Evolutionary conservation across 1,139 yeast genomes (phyloP), one percentile per base, ranked within the genome.

Genomic region (Magnusiomyces starmeri): DNA sequence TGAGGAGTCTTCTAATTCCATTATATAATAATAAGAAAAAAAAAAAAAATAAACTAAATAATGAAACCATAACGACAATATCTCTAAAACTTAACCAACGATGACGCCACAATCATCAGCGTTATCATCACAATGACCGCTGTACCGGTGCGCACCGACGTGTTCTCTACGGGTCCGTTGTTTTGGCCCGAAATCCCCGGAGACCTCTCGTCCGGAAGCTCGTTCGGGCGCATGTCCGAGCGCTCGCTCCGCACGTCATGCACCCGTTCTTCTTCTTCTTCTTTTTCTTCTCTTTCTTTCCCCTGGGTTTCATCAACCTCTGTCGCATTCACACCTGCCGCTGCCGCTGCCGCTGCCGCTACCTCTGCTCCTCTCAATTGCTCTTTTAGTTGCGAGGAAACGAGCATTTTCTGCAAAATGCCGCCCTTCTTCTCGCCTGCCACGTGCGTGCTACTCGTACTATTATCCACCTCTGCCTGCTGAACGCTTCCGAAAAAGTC

Each of bases 401-500:
- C 46, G 14, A 48, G 25, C 14, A 53, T 45, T 18, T 46, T 37
- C 45, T 45, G 9, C 34, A 50, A 24, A 34, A 50, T 59, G 27
- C 40, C 51, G 52, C 78, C 82, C 12, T 72, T 76, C 16, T 21
- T 14, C 6, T 7, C 18, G 2, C 26, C 45, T n/a, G n/a, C n/a
- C n/a, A n/a, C n/a, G n/a, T n/a, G n/a, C n/a, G n/a, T n/a, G 18
- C 24, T 27, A 4, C n/a, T n/a, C n/a, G 37, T 20, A 16, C 21
- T 43, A 29, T 75, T 71, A 60, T 84, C 94, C 35, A 86, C 77
- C 4, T 85, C 77, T 1, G 87, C 87, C 54, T 84, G 81, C 66
- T 90, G 97, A 24, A 90, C 87, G 62, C 89, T 90, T 2, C 97
- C 98, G 61, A 94, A 90, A 68, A 92, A 92, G 65, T 94, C 98